A percentile compares a stretch with the other conserved stretches of the same genome.
Evolutionary conservation across 306 rosid genomes (phyloP).

Genomic region (Malus sylvestris): DNA sequence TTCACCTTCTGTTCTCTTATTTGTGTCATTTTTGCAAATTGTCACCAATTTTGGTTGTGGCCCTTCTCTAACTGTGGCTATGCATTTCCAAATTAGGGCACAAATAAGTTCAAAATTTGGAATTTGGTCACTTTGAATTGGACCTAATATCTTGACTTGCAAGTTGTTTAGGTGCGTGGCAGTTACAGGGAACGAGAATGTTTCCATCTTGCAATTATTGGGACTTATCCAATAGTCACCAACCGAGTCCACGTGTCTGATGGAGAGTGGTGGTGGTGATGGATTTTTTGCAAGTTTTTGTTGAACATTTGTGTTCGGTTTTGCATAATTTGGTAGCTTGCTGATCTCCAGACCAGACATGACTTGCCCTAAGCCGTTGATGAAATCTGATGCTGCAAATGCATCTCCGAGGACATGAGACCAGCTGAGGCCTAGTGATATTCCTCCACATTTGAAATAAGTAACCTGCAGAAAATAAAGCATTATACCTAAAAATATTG

Average conservation of each 20-base stretch:
- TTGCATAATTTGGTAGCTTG: conserved; percentile 15
- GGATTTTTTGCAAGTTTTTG: not conserved
- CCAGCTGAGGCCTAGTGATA: conserved; percentile 79
- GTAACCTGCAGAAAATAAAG: conserved; percentile 35
- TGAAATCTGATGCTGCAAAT: conserved; percentile 41
- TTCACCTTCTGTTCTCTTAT: conserved; percentile 4
- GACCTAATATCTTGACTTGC: not conserved
- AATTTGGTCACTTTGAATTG: conserved; percentile 11
- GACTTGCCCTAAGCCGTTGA: conserved; percentile 30
- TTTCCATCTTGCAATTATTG: conserved; percentile 55
- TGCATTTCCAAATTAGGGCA: conserved; percentile 56
- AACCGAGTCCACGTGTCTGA: conserved; percentile 47
- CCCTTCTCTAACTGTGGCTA: conserved; percentile 41
- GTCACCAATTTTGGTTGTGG: conserved; percentile 49
- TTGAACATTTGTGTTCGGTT: not conserved
- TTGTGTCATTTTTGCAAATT: conserved; percentile 31
- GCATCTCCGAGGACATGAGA: conserved; percentile 71
- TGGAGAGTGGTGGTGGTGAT: conserved; percentile 23
- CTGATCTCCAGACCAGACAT: conserved; percentile 7
- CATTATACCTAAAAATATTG: no score
- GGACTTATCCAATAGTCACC: conserved; percentile 76
- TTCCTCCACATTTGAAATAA: conserved; percentile 59
- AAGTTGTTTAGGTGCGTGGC: conserved; percentile 27
- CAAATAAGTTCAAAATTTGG: conserved; percentile 62
- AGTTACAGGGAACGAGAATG: conserved; percentile 49